Percentiles rank a stretch among this genome's conserved stretches.
Evolutionary conservation across 78 protist genomes (phyloP).

Genomic region (Dictyostelium firmibasis): DNA sequence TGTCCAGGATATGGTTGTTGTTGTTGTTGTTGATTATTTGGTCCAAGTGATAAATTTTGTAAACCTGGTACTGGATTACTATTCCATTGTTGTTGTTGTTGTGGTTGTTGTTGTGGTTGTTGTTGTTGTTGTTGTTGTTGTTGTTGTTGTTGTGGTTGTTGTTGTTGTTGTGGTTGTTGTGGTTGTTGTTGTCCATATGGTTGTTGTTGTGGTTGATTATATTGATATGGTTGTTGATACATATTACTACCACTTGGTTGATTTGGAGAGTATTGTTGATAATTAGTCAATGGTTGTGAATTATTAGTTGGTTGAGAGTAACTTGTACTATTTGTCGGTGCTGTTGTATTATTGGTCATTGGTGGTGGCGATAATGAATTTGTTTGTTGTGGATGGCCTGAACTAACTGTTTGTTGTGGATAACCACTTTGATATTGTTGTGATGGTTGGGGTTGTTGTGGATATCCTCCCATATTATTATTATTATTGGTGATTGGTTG

Average conservation of each 20-base stretch:
- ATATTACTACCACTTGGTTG: neutral
- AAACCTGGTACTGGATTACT: neutral
- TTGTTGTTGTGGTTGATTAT: too few relatives aligned
- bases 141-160: too few relatives aligned
- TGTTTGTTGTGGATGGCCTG: neutral
- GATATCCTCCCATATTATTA: neutral
- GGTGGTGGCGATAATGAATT: neutral
- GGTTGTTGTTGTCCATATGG: too few relatives aligned
- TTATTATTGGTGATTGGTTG: neutral
- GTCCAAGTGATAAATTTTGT: conserved; percentile 21
- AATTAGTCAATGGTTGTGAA: neutral
- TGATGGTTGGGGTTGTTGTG: neutral
- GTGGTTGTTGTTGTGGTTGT: neutral
- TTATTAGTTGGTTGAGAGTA: neutral
- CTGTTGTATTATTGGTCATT: neutral
- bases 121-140: neutral
- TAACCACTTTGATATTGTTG: neutral
- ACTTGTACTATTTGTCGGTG: neutral
- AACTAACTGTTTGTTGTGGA: neutral
- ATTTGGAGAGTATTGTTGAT: neutral
- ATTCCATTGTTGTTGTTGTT: conserved; percentile 1
- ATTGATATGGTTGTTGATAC: neutral
- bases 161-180: neutral
- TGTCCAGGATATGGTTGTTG: too few relatives aligned
- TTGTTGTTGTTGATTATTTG: neutral